Evolutionary conservation across 2,329 filamentous ascomycete genomes (phyloP).

Genomic region (Sclerotinia sclerotiorum): DNA sequence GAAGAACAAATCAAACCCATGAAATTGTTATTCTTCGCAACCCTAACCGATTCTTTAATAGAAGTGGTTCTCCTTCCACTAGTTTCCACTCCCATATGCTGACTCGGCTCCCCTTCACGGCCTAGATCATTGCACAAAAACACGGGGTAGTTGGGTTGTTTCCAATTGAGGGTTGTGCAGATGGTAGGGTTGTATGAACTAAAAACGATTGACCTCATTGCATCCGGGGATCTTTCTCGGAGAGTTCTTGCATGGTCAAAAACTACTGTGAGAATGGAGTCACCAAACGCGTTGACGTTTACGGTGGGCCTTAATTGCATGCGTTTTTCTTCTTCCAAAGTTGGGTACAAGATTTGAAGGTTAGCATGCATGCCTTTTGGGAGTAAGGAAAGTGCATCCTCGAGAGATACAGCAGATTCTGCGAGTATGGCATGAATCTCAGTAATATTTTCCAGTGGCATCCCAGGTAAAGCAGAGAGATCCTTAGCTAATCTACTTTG

Average conservation of each 20-base stretch:
- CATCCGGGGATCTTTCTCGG: conserved; percentile 64
- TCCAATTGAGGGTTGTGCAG: conserved; percentile 97
- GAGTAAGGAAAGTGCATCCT: conserved; percentile 72
- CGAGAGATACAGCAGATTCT: conserved; percentile 74
- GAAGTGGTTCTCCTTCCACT: conserved; percentile 76
- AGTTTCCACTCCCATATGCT: conserved; percentile 36
- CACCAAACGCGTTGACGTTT: conserved; percentile 84
- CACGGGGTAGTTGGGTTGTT: conserved; percentile 97
- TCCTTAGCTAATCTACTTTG: conserved; percentile 40
- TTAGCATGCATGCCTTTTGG: conserved; percentile 83
- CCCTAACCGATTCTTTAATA: conserved; percentile 91
- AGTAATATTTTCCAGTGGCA: conserved; percentile 56
- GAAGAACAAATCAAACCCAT: conserved; percentile 96
- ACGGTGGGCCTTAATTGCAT: conserved; percentile 70
- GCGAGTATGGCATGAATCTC: conserved; percentile 71
- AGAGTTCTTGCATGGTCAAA: conserved; percentile 84
- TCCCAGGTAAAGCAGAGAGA: conserved; percentile 46
- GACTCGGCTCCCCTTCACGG: conserved; percentile 49
- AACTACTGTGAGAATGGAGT: conserved; percentile 78
- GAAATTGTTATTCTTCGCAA: conserved; percentile 94
- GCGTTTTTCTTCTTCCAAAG: conserved; percentile 66
- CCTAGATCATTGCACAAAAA: conserved; percentile 93
- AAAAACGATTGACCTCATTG: conserved; percentile 85
- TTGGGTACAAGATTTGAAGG: conserved; percentile 88
- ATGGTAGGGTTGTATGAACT: conserved; percentile 88